These are phyloP conservation scores for Crithidia sp. DNA, from an alignment of 208 protist species.

Conservation along the genomic window DNA sequence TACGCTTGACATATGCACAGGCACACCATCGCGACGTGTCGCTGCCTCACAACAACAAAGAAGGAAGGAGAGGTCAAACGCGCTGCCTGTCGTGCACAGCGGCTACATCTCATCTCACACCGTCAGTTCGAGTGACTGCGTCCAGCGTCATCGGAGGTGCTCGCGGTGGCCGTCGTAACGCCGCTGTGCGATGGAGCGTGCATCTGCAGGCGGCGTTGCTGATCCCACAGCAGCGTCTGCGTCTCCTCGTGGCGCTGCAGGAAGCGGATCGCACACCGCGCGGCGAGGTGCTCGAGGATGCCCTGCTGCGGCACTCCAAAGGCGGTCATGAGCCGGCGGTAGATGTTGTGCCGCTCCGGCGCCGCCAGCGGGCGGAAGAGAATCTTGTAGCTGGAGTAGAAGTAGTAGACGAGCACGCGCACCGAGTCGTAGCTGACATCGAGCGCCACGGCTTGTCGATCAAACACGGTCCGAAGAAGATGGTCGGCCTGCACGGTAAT, in stretches of 20 bases:
- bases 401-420: conserved; percentile 76
- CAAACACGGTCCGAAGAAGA: conserved; percentile 65
- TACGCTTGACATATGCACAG: too few species aligned
- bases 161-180: conserved; percentile 5
- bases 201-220: conserved; percentile 29
- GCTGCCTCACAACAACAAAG: background rate
- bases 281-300: conserved; percentile 74
- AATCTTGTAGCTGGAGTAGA: conserved; percentile 77
- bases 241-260: conserved; percentile 68
- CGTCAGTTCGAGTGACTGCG: conserved; percentile 2
- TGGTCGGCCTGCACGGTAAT: conserved; percentile 54
- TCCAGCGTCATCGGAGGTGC: conserved; percentile 6
- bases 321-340: conserved; percentile 57
- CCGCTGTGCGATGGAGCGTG: conserved; percentile 1
- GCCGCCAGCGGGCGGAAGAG: conserved; percentile 74
- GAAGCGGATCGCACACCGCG: conserved; percentile 74
- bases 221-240: conserved; percentile 59
- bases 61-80: too few species aligned
- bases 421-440: conserved; percentile 80
- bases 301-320: conserved; percentile 74
- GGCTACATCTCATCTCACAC: too few species aligned
- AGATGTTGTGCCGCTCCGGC: conserved; percentile 77
- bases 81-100: too few species aligned
- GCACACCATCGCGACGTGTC: too few species aligned
- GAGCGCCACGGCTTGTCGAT: conserved; percentile 59